phyloP scores from a whole-genome alignment of 352 stramenopile species.

The Globisporangium okanoganense region DNA sequence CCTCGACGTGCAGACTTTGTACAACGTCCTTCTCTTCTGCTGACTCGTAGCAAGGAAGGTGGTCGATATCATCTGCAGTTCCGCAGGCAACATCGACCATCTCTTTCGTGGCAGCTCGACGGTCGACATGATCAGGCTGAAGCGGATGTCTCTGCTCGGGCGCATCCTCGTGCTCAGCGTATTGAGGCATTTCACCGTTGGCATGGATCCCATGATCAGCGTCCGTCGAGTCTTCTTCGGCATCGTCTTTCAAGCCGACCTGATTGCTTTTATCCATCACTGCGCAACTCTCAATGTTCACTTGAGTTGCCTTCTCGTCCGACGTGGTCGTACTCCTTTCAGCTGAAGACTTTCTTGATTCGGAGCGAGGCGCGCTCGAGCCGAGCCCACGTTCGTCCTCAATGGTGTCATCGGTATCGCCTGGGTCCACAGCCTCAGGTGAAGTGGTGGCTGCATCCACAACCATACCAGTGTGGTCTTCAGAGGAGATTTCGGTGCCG shows the following conservation, averaged over 20 bases:
- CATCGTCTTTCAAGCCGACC: not conserved
- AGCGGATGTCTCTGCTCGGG: not conserved
- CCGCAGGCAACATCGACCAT: slow-evolving; percentile 7
- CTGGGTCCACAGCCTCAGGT: not conserved
- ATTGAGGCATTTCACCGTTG: not conserved
- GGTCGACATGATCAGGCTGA: not conserved
- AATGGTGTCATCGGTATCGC: not conserved
- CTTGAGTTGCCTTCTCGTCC: slow-evolving; percentile 1
- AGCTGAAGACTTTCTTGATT: not conserved
- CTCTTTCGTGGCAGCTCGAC: not conserved
- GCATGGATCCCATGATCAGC: not conserved
- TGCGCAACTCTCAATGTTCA: not conserved
- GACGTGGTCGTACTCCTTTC: not conserved
- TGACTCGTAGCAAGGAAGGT: not conserved
- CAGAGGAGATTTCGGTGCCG: not conserved
- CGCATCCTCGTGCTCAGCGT: not conserved
- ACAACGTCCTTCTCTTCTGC: not conserved
- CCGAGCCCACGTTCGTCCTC: not conserved
- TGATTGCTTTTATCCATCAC: not conserved
- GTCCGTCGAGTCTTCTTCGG: not conserved
- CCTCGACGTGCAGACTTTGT: not conserved
- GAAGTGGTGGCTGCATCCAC: too few relatives aligned
- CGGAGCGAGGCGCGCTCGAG: not conserved
- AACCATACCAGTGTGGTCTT: not conserved
- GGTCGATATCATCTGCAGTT: not conserved